These are phyloP conservation scores for Abortiporus biennis DNA, from an alignment of 1,284 basidiomycete species.

Conservation along the genomic window DNA sequence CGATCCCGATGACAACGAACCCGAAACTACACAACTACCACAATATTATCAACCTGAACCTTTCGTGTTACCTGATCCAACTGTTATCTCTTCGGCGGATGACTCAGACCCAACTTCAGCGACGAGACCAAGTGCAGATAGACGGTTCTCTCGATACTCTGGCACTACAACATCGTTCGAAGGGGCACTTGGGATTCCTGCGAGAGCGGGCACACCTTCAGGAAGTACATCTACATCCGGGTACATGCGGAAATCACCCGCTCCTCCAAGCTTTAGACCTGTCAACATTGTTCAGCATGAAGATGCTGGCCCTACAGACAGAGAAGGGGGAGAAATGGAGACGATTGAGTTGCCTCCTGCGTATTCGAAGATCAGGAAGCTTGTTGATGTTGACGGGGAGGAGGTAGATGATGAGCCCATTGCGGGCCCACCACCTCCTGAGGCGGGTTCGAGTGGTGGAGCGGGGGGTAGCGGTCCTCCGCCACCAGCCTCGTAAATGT, in stretches of 20 bases:
- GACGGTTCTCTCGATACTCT: constrained; percentile 19
- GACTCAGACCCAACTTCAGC: constrained; percentile 16
- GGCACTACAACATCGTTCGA: constrained; percentile 7
- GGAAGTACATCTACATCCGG: constrained; percentile 17
- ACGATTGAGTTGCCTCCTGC: constrained; percentile 78
- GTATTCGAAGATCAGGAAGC: constrained; percentile 41
- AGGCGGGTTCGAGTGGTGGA: not conserved
- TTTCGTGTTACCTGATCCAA: constrained; percentile 61
- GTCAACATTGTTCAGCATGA: constrained; percentile 81
- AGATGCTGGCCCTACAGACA: constrained; percentile 55
- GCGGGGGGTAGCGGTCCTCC: too few species aligned
- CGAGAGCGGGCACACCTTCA: not conserved
- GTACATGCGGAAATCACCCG: constrained; percentile 41
- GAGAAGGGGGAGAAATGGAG: constrained; percentile 40
- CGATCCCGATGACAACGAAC: constrained; percentile 49
- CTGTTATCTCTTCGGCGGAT: constrained; percentile 30
- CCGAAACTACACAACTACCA: constrained; percentile 34
- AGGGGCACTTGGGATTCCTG: not conserved
- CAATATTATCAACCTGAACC: constrained; percentile 70
- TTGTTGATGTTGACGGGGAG: too few species aligned
- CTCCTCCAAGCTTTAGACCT: constrained; percentile 46
- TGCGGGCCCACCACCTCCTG: not conserved
- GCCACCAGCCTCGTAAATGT: too few species aligned
- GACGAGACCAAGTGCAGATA: constrained; percentile 18
- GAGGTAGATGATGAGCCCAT: not conserved